Evolutionary conservation across 495 filamentous ascomycete genomes (phyloP).

Genomic region (Xylaria scruposa): DNA sequence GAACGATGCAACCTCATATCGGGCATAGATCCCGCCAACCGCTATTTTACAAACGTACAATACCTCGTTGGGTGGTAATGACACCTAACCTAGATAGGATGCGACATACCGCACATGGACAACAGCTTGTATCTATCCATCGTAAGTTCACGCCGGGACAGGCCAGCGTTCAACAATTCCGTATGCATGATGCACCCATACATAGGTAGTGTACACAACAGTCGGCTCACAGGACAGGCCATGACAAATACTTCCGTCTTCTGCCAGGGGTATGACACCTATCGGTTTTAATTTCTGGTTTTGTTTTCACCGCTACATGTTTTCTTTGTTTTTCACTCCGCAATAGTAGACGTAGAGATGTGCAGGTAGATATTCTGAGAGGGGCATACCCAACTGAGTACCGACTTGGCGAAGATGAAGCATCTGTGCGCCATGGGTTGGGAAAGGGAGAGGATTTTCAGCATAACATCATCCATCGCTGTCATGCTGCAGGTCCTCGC

Average conservation of each 20-base stretch:
- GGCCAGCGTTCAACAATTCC: neutral
- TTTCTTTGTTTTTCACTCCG: neutral
- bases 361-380: neutral
- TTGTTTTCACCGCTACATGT: neutral
- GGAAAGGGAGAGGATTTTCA: slow-evolving; percentile 12
- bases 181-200: slow-evolving; percentile 1
- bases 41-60: slow-evolving; percentile 3
- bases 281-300: neutral
- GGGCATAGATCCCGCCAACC: slow-evolving; percentile 18
- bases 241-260: slow-evolving; percentile 18
- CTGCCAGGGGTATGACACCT: slow-evolving; percentile 3
- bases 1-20: slow-evolving; percentile 30
- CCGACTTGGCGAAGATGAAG: slow-evolving; percentile 3
- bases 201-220: slow-evolving; percentile 7
- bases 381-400: neutral
- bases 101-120: slow-evolving; percentile 1
- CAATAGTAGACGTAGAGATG: neutral
- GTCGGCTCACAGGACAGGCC: neutral
- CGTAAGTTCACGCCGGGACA: slow-evolving; percentile 6
- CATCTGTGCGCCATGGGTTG: neutral
- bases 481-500: slow-evolving; percentile 35
- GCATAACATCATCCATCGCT: slow-evolving; percentile 11
- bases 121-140: neutral
- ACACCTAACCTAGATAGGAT: slow-evolving; percentile 8
- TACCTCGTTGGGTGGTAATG: neutral